Percentiles rank a stretch among this genome's conserved stretches.
Conservation (phyloP, 139 green algal species). For the Picochlorum sp. region DNA sequence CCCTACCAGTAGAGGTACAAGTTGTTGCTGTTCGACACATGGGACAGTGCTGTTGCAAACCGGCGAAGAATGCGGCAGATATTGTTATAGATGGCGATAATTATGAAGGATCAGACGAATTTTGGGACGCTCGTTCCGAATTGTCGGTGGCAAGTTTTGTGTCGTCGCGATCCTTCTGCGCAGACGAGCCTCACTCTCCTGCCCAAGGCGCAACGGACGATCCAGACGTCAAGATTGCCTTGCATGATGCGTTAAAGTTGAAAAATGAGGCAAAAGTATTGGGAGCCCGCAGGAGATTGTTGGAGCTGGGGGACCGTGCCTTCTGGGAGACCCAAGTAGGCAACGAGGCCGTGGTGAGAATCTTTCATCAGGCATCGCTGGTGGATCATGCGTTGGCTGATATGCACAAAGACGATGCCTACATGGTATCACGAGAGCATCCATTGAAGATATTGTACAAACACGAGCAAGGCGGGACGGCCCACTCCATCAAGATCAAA, state of each 20-base stretch:
- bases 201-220: too few species aligned
- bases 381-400: background rate
- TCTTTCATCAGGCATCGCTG: background rate
- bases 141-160: background rate
- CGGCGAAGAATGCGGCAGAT: too few species aligned
- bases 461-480: slow-evolving; percentile 12
- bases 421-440: slow-evolving; percentile 18
- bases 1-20: background rate
- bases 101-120: background rate
- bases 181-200: too few species aligned
- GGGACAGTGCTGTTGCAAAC: background rate
- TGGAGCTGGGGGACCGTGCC: too few species aligned
- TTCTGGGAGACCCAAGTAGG: too few species aligned
- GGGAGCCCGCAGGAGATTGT: too few species aligned
- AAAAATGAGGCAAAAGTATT: too few species aligned
- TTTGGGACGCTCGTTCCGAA: background rate
- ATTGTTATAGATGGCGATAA: background rate
- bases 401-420: slow-evolving; percentile 14
- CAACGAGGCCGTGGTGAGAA: background rate
- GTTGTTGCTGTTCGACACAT: background rate
- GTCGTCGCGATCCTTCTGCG: background rate
- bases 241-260: too few species aligned
- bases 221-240: too few species aligned
- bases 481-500: slow-evolving; percentile 21
- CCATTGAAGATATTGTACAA: slow-evolving; percentile 14